Evolutionary conservation across 2,329 filamentous ascomycete genomes (phyloP).

Genomic region (Coniochaeta sp.): DNA sequence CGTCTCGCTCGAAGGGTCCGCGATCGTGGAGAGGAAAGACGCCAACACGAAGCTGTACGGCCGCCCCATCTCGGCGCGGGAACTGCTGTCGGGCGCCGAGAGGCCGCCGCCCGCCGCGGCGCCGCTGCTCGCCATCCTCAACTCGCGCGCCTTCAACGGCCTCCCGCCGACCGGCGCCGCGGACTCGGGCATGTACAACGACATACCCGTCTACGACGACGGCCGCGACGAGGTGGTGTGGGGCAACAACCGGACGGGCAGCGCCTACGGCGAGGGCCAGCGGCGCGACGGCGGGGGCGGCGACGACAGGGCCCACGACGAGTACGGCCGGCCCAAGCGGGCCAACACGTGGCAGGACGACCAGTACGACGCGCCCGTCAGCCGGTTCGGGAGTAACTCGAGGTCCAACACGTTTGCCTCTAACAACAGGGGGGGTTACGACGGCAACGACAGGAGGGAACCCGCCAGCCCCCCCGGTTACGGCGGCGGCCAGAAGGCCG

Average conservation of each 20-base stretch:
- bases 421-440: conserved; percentile 28
- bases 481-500: conserved; percentile 34
- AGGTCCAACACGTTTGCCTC: conserved; percentile 42
- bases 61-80: conserved; percentile 68
- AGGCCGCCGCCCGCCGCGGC: conserved; percentile 74
- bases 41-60: conserved; percentile 97
- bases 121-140: conserved; percentile 76
- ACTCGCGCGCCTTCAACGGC: conserved; percentile 76
- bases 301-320: conserved; percentile 30
- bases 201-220: conserved; percentile 82
- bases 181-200: conserved; percentile 79
- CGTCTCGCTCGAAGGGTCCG: conserved; percentile 87
- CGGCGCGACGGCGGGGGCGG: conserved; percentile 26
- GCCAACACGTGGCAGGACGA: conserved; percentile 71
- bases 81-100: conserved; percentile 73
- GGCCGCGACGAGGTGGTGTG: conserved; percentile 75
- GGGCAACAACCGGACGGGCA: conserved; percentile 50
- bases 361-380: conserved; percentile 54
- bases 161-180: conserved; percentile 31
- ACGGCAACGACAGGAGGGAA: background rate
- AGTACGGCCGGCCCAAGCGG: conserved; percentile 50
- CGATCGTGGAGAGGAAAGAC: conserved; percentile 88
- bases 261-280: conserved; percentile 60
- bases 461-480: conserved; percentile 9
- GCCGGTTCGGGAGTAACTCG: conserved; percentile 27